Evolutionary conservation across 2,329 filamentous ascomycete species (phyloP).

Genomic region (Penicillium occitanis): DNA sequence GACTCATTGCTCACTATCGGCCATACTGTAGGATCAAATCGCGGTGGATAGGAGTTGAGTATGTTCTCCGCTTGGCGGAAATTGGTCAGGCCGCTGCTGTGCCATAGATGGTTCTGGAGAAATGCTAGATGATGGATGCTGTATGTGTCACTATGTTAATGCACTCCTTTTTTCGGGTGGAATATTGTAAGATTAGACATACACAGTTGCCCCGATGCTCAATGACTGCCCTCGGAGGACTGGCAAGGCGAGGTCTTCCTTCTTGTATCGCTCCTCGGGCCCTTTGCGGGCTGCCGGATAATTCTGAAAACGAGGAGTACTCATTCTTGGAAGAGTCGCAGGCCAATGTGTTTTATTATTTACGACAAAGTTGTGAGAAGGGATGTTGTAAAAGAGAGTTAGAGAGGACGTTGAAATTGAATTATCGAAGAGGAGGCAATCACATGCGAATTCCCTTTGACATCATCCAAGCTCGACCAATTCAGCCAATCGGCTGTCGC

Average conservation of each 20-base stretch:
- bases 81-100: conserved; percentile 65
- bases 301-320: conserved; percentile 31
- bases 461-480: not conserved
- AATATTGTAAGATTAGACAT: conserved; percentile 30
- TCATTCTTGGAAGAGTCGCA: conserved; percentile 4
- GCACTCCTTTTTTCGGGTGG: not conserved
- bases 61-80: conserved; percentile 54
- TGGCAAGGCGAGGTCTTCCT: conserved; percentile 64
- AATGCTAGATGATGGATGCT: conserved; percentile 61
- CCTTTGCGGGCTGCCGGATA: conserved; percentile 43
- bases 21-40: conserved; percentile 60
- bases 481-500: conserved; percentile 9
- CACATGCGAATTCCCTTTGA: conserved; percentile 6
- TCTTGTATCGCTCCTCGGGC: conserved; percentile 46
- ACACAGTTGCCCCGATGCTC: conserved; percentile 63
- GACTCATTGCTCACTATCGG: conserved; percentile 34
- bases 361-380: not conserved
- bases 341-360: not conserved
- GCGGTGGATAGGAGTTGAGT: conserved; percentile 55
- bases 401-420: not conserved
- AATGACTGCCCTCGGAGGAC: conserved; percentile 66
- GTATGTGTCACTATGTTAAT: not conserved
- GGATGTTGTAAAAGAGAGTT: not conserved
- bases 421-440: conserved; percentile 5
- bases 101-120: conserved; percentile 67